Base-by-base conservation (phyloP, 192 early-diverging fungal species). In the Ambispora gerdemannii region DNA sequence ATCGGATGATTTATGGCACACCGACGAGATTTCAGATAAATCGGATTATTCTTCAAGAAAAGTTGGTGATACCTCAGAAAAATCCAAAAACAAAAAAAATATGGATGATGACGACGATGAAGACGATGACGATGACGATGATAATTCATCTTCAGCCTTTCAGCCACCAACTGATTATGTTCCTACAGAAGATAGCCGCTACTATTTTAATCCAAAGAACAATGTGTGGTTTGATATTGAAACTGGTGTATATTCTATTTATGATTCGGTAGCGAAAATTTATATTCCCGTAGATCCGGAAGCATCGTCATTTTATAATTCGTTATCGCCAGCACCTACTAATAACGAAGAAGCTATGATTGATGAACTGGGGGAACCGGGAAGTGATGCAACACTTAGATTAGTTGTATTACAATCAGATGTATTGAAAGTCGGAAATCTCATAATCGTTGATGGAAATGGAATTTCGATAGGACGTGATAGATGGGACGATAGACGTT, bases 381-480 rank as follows among this genome's bases (percentile, higher is more conserved):
- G 72, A 47, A 72, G 67, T 25, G 74, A 77, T 50, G 71, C 63
- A 30, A 72, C 76, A 1, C 34, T 81, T 15, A 84, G 87, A 2
- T 69, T 89, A 15, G 84, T 87, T 0, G 86, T 89, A 20, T 8
- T 80, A 2, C 33, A 78, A 28, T 89, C 88, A 1, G 61, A 58
- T 15, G 58, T 74, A n/a, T 65, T 82, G 31, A 33, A 73, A 43
- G 55, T 36, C 2, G 78, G 81, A n/a, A 60, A 77, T 8, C 66
- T 84, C 4, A 78, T 83, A 1, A 69, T 87, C 27, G 74, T 90
- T 22, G 81, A 80, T 43, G 73, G 65, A 17, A 76, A 81, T 7
- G 84, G 82, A 0, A 75, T 82, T 13, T 79, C 87, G 0, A 73
- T 88, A 30, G 88, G 88, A 1, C 74, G 88, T 3, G 88, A 90